Evolutionary conservation across 2,329 filamentous ascomycete genomes (phyloP), one percentile per base, ranked within the genome.

Genomic region (Rutstroemia sydowiana): DNA sequence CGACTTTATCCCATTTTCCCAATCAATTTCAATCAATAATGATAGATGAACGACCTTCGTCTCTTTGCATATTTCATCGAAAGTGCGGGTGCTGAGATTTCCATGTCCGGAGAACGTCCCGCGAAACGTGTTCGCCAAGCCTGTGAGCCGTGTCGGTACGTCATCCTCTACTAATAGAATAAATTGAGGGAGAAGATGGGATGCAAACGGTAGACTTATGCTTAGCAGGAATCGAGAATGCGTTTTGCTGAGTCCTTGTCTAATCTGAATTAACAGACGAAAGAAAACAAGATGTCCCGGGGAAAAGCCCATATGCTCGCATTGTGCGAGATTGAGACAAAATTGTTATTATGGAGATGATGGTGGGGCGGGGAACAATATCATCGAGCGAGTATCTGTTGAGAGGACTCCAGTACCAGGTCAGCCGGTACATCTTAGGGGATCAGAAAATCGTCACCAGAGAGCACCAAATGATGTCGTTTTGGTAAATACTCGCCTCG

Each of bases 251-350:
- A 26, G 14, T 42, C 44, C 14, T 13, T 8, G 45, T 54, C 31
- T 47, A 14, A 52, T 32, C 11, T n/a, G 28, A 11, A 34, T 16
- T 18, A 5, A 39, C 13, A 76, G 74, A 52, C 69, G 74, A 39
- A 77, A 77, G 61, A 77, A 77, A 60, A 71, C 73, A 28, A 70
- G 70, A 63, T 77, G 75, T 54, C 73, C 73, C 1, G 75, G 75
- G 8, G 74, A 77, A 57, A 69, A 72, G 51, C 75, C 75, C 0
- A 58, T 67, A 0, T 77, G 75, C 58, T 75, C 74, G 2, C 69
- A 73, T 47, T 77, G 75, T 62, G 65, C 69, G 30, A 69, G 75
- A n/a, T 64, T 77, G 28, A 67, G 69, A 5, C 74, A 77, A 58
- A 61, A 60, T 54, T 77, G 75, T 55, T 62, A 67, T 13, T 76